Base-by-base conservation (phyloP, 2,329 filamentous ascomycete genomes). In the Chalara sp. region DNA sequence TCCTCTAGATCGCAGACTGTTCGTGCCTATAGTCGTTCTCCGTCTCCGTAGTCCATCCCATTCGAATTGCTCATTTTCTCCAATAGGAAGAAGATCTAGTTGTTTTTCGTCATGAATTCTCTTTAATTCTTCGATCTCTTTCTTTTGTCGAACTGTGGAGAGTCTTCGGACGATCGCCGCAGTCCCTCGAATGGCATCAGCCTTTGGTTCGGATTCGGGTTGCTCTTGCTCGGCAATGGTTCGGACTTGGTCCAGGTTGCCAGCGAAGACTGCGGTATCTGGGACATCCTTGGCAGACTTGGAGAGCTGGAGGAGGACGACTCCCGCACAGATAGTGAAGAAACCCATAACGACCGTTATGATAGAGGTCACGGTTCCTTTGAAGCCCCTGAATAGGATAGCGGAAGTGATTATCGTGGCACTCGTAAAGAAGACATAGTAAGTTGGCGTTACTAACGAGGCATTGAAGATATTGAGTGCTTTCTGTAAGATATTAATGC, bases 261-360 rank as follows among this genome's bases (percentile, higher is more conserved):
- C 93, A 50, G 84, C 83, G 74, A 99, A 96, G 39, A 99, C 84
- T 32, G 91, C 90, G 0, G 89, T 78, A 65, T 97, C 93, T 6
- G 93, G 93, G 0, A 99, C 92, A 63, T 99, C 92, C 66, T 97
- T 99, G 61, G 93, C 89, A 0, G 92, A 96, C 67, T 97, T 97
- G 48, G 93, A 96, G n/a, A 99, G 80, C 65, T 99, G 93, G 7
- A 99, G 73, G 6, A 99, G 72, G 1, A 97, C 85, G 5, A 97
- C 93, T 1, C 93, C 93, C 0, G 90, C 79, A 67, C 93, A 99
- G 55, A 99, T 99, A 54, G 87, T 86, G 40, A 99, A 72, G 71
- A 99, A 99, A 1, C 93, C 93, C 72, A 95, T 82, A 50, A 97
- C 86, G 32, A 97, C 87, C 0, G 90, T 96, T 44, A 88, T 76